Base-by-base conservation (phyloP, 1,139 yeast species). In the Pichia sp. region DNA sequence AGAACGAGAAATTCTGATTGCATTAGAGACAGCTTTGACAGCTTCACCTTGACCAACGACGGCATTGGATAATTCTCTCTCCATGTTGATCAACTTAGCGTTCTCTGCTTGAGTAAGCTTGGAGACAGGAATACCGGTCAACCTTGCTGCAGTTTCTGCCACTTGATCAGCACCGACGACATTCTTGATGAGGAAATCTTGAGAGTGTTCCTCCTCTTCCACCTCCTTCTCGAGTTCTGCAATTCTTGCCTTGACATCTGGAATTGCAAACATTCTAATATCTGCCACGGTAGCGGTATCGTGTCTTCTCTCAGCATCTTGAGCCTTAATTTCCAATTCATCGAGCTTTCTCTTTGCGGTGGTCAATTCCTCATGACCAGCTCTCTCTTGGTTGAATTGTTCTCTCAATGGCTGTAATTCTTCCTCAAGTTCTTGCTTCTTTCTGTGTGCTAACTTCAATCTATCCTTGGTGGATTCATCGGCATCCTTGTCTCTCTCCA, bases 31-130 rank as follows among this genome's bases (percentile, higher is more conserved):
- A 1, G 97, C 95, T 60, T 83, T 86, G 41, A 93, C 94, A 1
- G 98, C 98, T 46, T 86, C 96, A 38, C 82, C 68, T 66, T 91
- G 99, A 28, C 99, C 99, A 49, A 93, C 96, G 47, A 91, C 98
- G 41, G 74, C 80, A 21, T 74, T 64, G 21, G 94, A 69, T 42
- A 91, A 72, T 45, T 77, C 94, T 49, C 72, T 77, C 63, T 91
- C 99, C 97, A 91, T 91, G 54, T 83, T 83, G 54, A 91, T 86
- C 55, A 91, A 77, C 64, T 88, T 88, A 40, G 86, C 67, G 60
- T 91, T 91, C 62, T 91, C 99, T 22, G 96, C 94, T 63, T 87
- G 96, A 4, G 95, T 83, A 53, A 91, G 72, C 63, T 91, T 91
- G 47, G 83, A 75, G 12, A 91, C 97, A n/a, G 98, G 98, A 44